Base-by-base conservation (phyloP, 2,329 filamentous ascomycete species). In the Epichloe hybrida region DNA sequence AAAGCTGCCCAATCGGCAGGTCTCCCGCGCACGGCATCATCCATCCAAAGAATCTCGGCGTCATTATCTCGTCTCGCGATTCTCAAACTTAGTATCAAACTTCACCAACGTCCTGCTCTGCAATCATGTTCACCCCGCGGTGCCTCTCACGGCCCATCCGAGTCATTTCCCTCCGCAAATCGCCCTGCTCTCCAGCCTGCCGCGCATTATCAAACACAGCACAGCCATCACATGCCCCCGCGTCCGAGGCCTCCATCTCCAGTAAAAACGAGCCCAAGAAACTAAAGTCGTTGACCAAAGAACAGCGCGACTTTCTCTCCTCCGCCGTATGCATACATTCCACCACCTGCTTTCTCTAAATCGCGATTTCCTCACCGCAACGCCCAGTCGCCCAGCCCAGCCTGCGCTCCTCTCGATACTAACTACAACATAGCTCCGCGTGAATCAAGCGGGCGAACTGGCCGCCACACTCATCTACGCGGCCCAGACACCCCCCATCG, bases 391-490 rank as follows among this genome's bases (percentile, higher is more conserved):
- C 23, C 23, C 23, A 37, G 21, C 20, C 23, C 12, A 3, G 3
- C 20, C 3, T n/a, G 13, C 21, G 13, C 23, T 21, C 20, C 23
- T 21, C 20, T 21, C n/a, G 17, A 48, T 15, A 41, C 46, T 41
- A 15, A 48, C 46, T 31, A 21, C 15, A 36, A 5, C 48, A 11
- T 59, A 84, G 80, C 81, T 97, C 34, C 88, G 93, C 55, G 93
- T 98, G 52, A 97, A 98, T 68, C 93, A 98, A 70, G 89, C 93
- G 23, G 93, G 93, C 63, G 93, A 98, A 70, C 80, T 98, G n/a
- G 93, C 93, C 50, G 93, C 93, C 34, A 91, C 88, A 27, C 80
- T 95, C 51, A 98, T 98, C 67, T 98, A 97, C 72, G 82, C 81
- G 1, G 83, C 88, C 2, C 93, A 98, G 67, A 91, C 82, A 1